phyloP scores from a whole-genome alignment of 768 basidiomycete species.

The Asterophora lycoperdoides region DNA sequence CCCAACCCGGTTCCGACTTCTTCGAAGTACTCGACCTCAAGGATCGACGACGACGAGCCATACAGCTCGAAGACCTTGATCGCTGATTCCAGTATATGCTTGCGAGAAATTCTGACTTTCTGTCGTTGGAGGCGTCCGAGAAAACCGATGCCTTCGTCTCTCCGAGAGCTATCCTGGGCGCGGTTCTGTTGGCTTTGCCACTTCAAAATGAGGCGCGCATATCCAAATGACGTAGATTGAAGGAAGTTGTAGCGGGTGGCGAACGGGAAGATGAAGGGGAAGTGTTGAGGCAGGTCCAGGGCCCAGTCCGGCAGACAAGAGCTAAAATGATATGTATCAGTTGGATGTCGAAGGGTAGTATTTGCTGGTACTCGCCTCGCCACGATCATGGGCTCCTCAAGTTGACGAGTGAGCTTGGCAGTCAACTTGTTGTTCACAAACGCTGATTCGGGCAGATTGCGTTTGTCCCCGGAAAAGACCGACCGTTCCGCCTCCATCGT shows the following conservation, averaged over 20 bases:
- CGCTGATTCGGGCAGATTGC: constrained; percentile 68
- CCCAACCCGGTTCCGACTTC: constrained; percentile 98
- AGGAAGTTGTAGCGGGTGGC: constrained; percentile 96
- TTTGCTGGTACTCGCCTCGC: constrained; percentile 61
- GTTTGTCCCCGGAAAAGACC: constrained; percentile 44
- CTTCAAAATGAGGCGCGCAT: constrained; percentile 90
- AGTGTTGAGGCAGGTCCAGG: constrained; percentile 89
- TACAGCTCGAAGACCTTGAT: constrained; percentile 97
- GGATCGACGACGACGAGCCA: constrained; percentile 86
- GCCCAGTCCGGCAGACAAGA: constrained; percentile 98
- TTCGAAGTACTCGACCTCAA: constrained; percentile 98
- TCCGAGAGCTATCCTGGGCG: constrained; percentile 70
- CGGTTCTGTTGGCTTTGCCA: constrained; percentile 89
- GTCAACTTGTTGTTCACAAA: constrained; percentile 98
- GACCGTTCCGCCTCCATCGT: constrained; percentile 65
- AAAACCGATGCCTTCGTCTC: constrained; percentile 90
- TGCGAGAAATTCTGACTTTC: constrained; percentile 94
- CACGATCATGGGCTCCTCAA: constrained; percentile 99
- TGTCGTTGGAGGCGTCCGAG: constrained; percentile 90
- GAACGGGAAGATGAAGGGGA: constrained; percentile 99
- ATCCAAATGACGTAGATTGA: constrained; percentile 96
- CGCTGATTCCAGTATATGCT: constrained; percentile 92
- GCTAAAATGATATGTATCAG: constrained; percentile 36
- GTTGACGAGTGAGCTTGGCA: constrained; percentile 93
- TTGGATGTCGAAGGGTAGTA: neutral